Evolutionary conservation across 176 grass and related monocot genomes (phyloP), one percentile per base, ranked within the genome.

Genomic region (Pontederia crassipes): DNA sequence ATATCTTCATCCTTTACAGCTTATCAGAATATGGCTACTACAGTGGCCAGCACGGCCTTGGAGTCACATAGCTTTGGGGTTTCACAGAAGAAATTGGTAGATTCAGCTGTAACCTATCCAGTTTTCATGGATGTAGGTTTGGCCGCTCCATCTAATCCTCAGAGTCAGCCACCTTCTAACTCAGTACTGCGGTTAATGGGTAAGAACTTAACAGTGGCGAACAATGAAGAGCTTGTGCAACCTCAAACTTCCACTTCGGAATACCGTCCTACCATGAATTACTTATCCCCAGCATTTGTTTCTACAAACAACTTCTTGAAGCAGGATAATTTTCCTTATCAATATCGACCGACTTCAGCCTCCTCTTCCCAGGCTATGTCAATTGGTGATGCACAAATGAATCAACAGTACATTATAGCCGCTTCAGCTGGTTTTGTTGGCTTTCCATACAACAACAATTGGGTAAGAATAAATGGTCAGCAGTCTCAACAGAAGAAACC

Each of bases 181-280:
- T 84, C 82, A 54, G 62, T 92, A 69, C 70, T 98, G 57, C 79
- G 93, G 57, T 71, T 98, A 61, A 98, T 98, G 93, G 93, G 87
- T 69, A 98, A 98, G 61, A 79, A 98, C 54, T 76, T 98, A 61
- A 75, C 81, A 76, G 87, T 98, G 74, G 83, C 86, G 79, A 98
- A 86, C 74, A 90, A 75, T 5, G 87, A 98, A 67, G 87, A 85
- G 78, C 72, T 61, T 72, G 46, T 67, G 56, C 83, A 84, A 67
- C 79, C 74, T 67, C 81, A 65, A 76, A 69, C 65, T 48, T 62
- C 84, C 57, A 68, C 28, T 77, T 82, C 84, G 55, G 76, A 83
- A 8, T 75, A 77, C 64, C 14, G 68, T 48, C 46, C 82, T 18
- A 71, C 65, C 64, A 58, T 53, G 66, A 82, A 80, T 71, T 81